phyloP scores from a whole-genome alignment of 805 yeast genomes.

The Starmerella apicola region DNA sequence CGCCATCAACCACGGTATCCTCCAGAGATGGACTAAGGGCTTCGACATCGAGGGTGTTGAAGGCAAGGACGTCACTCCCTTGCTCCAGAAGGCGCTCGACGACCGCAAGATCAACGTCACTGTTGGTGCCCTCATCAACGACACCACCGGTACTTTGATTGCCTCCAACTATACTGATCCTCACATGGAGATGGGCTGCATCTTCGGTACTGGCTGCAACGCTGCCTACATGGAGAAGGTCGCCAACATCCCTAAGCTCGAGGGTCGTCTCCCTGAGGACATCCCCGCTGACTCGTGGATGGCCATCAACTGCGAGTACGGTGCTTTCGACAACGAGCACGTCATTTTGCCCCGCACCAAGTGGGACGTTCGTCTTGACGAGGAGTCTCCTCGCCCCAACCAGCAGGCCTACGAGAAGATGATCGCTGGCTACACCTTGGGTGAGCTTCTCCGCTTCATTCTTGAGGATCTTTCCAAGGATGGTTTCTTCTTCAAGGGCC shows the following conservation, averaged over 20 bases:
- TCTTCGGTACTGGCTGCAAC: slow-evolving; percentile 95
- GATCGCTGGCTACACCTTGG: slow-evolving; percentile 94
- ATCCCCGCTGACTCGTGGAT: slow-evolving; percentile 53
- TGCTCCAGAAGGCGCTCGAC: slow-evolving; percentile 67
- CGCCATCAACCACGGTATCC: slow-evolving; percentile 71
- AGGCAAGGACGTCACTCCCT: slow-evolving; percentile 85
- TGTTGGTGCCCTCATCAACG: slow-evolving; percentile 88
- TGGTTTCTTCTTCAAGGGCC: slow-evolving; percentile 55
- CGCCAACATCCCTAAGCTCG: slow-evolving; percentile 64
- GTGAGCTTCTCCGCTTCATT: slow-evolving; percentile 76
- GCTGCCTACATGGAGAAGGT: slow-evolving; percentile 87
- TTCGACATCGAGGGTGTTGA: slow-evolving; percentile 88
- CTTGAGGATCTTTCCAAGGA: slow-evolving; percentile 57
- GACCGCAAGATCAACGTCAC: slow-evolving; percentile 58
- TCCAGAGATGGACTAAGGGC: slow-evolving; percentile 97
- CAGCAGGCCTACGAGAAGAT: slow-evolving; percentile 94
- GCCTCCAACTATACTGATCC: slow-evolving; percentile 90
- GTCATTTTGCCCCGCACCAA: slow-evolving; percentile 73
- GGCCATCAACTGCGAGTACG: slow-evolving; percentile 98
- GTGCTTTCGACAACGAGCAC: slow-evolving; percentile 92
- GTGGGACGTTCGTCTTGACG: slow-evolving; percentile 70
- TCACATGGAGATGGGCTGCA: slow-evolving; percentile 82
- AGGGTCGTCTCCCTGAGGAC: slow-evolving; percentile 55
- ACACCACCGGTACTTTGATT: slow-evolving; percentile 92
- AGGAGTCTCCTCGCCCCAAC: slow-evolving; percentile 85